Conservation (phyloP, 2,329 filamentous ascomycete species). For the Monosporascus sp. region DNA sequence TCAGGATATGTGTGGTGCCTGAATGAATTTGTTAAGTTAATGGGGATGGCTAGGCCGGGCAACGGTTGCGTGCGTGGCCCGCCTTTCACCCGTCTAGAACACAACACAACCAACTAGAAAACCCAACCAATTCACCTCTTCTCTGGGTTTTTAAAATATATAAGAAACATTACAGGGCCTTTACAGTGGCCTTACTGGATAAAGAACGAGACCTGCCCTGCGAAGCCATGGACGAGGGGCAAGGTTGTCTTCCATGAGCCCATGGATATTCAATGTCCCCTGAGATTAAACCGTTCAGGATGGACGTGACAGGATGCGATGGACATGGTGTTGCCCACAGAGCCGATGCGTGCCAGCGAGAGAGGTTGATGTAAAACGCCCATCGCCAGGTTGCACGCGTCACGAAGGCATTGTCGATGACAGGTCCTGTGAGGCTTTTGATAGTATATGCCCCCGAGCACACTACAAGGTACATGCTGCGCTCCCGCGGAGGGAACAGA, state of each 20-base stretch:
- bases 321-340: conserved; percentile 11
- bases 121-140: no score
- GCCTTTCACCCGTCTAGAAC: no score
- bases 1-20: no score
- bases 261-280: conserved; percentile 1
- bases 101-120: no score
- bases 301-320: conserved; percentile 3
- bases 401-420: conserved; percentile 16
- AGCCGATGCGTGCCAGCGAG: conserved; percentile 5
- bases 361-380: conserved; percentile 31
- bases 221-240: conserved; percentile 2
- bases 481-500: conserved; percentile 38
- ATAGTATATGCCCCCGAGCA: conserved; percentile 22
- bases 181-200: not conserved
- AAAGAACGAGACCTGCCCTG: not conserved
- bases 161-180: no score
- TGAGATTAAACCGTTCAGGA: conserved; percentile 8
- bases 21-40: no score
- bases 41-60: no score
- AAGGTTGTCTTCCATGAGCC: conserved; percentile 1
- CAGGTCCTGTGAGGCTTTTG: conserved; percentile 21
- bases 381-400: conserved; percentile 28
- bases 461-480: conserved; percentile 30
- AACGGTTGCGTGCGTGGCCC: no score
- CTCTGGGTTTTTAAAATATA: no score